Percentiles rank a stretch among this genome's conserved stretches.
phyloP scores from a whole-genome alignment of 176 grass and related monocot genomes.

The Neostapfia colusana region DNA sequence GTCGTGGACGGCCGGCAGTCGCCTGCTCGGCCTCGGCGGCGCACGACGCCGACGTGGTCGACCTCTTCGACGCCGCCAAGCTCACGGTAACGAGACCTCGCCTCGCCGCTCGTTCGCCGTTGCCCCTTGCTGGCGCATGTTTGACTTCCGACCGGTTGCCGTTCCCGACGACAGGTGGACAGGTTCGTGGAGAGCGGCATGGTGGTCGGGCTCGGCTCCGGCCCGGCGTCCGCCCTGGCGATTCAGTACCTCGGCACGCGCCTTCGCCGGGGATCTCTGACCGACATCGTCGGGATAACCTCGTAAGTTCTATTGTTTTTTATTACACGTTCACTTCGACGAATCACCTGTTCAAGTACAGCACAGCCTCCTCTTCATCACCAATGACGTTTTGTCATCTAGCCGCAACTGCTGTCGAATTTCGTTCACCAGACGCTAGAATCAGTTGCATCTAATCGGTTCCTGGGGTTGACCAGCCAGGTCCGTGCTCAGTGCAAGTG shows the following conservation, averaged over 20 bases:
- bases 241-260: constrained; percentile 69
- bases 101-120: neutral
- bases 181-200: constrained; percentile 76
- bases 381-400: no score
- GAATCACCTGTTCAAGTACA: no score
- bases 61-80: constrained; percentile 59
- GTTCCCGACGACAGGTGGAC: constrained; percentile 61
- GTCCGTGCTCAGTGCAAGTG: constrained; percentile 69
- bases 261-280: constrained; percentile 58
- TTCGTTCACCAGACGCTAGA: neutral
- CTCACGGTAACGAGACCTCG: constrained; percentile 38
- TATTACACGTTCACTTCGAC: neutral
- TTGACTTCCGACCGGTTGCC: neutral
- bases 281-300: constrained; percentile 59
- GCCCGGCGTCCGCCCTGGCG: constrained; percentile 66
- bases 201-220: constrained; percentile 80
- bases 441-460: constrained; percentile 19
- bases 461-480: constrained; percentile 56
- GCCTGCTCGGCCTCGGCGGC: neutral
- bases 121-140: neutral
- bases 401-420: neutral
- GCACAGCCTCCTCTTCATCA: neutral
- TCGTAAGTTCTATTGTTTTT: constrained; percentile 53
- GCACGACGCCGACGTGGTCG: neutral
- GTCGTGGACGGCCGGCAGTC: neutral